Conservation (phyloP, 2,329 filamentous ascomycete genomes). For the Neurospora sp. region DNA sequence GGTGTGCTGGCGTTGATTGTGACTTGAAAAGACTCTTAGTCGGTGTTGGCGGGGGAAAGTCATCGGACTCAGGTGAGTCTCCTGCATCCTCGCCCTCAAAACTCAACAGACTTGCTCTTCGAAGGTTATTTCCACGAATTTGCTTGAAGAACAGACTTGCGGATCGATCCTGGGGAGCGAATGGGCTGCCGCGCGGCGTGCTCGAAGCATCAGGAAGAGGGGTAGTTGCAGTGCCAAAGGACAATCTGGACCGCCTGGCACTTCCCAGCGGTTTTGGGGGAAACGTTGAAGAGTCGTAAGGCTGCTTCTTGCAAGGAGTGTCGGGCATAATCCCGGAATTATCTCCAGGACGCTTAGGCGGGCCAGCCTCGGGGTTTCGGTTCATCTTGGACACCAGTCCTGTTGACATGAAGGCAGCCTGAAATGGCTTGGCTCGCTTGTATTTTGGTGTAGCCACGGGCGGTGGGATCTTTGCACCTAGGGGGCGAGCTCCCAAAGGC, state of each 20-base stretch:
- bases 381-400: conserved; percentile 93
- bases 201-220: conserved; percentile 58
- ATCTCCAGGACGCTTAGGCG: conserved; percentile 33
- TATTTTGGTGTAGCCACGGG: conserved; percentile 68
- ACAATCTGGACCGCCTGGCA: conserved; percentile 53
- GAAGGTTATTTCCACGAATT: conserved; percentile 36
- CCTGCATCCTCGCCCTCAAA: conserved; percentile 58
- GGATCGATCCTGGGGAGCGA: conserved; percentile 48
- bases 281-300: conserved; percentile 57
- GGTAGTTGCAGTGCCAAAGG: conserved; percentile 71
- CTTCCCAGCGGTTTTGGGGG: conserved; percentile 46
- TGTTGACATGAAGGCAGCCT: conserved; percentile 86
- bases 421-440: conserved; percentile 65
- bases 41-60: conserved; percentile 81
- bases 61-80: conserved; percentile 35
- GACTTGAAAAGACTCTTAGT: conserved; percentile 58
- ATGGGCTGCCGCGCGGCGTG: conserved; percentile 32
- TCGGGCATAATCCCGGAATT: conserved; percentile 67
- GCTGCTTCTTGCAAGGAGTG: conserved; percentile 87
- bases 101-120: conserved; percentile 65
- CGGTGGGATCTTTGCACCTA: conserved; percentile 30
- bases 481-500: conserved; percentile 50
- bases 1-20: conserved; percentile 13
- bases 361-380: conserved; percentile 62
- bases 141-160: conserved; percentile 62